Percentiles rank a stretch among this genome's conserved stretches.
Conservation (phyloP, 768 basidiomycete species). For the Megacollybia marginata region DNA sequence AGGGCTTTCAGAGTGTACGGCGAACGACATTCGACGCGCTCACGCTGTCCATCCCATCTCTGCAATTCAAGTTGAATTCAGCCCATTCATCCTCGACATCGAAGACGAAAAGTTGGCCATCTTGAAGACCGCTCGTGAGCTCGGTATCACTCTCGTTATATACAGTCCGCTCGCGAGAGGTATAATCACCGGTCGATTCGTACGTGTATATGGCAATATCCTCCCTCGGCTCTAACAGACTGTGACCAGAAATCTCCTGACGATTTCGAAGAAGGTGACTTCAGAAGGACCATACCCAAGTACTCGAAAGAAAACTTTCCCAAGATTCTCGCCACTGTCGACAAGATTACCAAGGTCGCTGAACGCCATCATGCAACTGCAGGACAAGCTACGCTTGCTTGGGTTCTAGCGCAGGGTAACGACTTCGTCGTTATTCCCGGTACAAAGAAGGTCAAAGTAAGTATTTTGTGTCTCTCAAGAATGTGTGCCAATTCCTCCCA, state of each 20-base stretch:
- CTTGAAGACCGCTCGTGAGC: constrained; percentile 18
- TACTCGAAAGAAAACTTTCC: constrained; percentile 24
- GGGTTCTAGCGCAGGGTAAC: constrained; percentile 15
- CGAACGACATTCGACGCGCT: constrained; percentile 21
- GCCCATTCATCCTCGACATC: constrained; percentile 11
- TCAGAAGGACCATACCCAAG: constrained; percentile 19
- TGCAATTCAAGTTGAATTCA: constrained; percentile 25
- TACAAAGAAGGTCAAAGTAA: constrained; percentile 25
- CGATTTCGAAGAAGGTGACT: constrained; percentile 21
- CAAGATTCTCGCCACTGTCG: constrained; percentile 25
- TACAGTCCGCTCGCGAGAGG: constrained; percentile 29
- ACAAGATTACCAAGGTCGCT: constrained; percentile 22
- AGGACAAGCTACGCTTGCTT: constrained; percentile 10
- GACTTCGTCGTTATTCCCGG: constrained; percentile 32
- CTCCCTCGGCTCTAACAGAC: not conserved
- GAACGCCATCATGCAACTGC: constrained; percentile 21
- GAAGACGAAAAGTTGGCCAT: constrained; percentile 15
- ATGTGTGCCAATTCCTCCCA: no score
- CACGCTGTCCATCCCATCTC: constrained; percentile 18
- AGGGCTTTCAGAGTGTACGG: constrained; percentile 26
- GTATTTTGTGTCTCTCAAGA: no score
- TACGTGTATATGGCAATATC: no score
- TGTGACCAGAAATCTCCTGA: constrained; percentile 7
- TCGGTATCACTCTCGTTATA: constrained; percentile 24
- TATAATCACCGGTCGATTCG: constrained; percentile 22